phyloP scores from a whole-genome alignment of 2,329 filamentous ascomycete genomes.

The Arthrinium puccinioides region DNA sequence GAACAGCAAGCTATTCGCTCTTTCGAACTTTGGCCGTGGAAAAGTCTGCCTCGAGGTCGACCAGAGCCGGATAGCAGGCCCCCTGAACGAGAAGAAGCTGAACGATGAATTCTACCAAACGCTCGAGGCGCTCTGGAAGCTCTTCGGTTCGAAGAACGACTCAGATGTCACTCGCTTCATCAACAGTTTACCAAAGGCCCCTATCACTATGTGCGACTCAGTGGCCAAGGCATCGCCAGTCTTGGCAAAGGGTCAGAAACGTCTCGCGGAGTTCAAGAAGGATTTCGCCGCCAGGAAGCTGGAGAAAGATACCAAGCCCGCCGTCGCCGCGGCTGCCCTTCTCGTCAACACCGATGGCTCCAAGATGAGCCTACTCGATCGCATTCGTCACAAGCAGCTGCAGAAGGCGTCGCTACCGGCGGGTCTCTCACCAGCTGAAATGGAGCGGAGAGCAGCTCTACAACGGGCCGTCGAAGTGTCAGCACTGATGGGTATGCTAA shows the following conservation, averaged over 20 bases:
- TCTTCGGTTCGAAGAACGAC: constrained; percentile 16
- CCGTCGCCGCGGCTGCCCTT: constrained; percentile 20
- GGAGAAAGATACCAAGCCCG: constrained; percentile 31
- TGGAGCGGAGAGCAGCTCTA: constrained; percentile 57
- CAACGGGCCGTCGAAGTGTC: constrained; percentile 63
- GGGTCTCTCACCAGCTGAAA: constrained; percentile 44
- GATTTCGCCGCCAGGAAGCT: constrained; percentile 48
- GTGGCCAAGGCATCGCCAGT: constrained; percentile 47
- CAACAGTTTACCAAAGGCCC: constrained; percentile 44
- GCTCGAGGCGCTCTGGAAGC: constrained; percentile 37
- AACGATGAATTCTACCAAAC: constrained; percentile 48
- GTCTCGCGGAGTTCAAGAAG: constrained; percentile 61
- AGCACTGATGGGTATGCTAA: constrained; percentile 60
- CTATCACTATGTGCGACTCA: constrained; percentile 44
- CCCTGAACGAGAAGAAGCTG: constrained; percentile 43
- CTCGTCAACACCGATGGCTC: constrained; percentile 34
- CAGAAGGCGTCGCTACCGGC: constrained; percentile 35
- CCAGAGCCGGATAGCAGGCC: constrained; percentile 23
- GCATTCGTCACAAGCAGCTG: constrained; percentile 64
- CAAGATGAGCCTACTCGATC: constrained; percentile 66
- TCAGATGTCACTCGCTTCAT: constrained; percentile 42
- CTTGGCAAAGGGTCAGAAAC: constrained; percentile 58
- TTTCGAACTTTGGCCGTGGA: constrained; percentile 34
- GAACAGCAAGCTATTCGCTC: constrained; percentile 15
- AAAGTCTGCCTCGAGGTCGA: constrained; percentile 52